phyloP scores from a whole-genome alignment of 2,329 filamentous ascomycete genomes.

The Ophiostoma populinum region DNA sequence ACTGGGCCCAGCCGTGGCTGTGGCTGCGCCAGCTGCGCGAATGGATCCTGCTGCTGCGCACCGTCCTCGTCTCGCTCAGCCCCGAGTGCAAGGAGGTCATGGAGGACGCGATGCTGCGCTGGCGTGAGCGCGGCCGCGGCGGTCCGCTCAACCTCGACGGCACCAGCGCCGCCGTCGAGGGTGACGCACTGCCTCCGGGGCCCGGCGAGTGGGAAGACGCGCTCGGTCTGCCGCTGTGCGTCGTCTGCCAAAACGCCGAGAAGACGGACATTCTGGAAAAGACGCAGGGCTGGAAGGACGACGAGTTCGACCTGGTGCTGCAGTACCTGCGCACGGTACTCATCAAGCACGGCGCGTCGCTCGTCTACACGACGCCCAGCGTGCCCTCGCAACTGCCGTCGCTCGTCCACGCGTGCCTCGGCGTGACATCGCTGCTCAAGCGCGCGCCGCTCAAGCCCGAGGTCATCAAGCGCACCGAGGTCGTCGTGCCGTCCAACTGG shows the following conservation, averaged over 20 bases:
- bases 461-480: conserved; percentile 84
- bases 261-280: conserved; percentile 83
- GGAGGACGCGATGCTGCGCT: conserved; percentile 68
- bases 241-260: conserved; percentile 93
- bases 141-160: conserved; percentile 46
- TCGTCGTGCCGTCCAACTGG: conserved; percentile 91
- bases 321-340: conserved; percentile 84
- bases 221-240: conserved; percentile 69
- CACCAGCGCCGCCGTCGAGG: conserved; percentile 33
- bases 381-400: conserved; percentile 60
- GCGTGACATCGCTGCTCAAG: conserved; percentile 69
- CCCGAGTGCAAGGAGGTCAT: conserved; percentile 64
- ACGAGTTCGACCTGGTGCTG: conserved; percentile 88
- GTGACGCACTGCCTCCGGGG: conserved; percentile 59
- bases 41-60: conserved; percentile 74
- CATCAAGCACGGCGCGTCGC: conserved; percentile 67
- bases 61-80: conserved; percentile 56
- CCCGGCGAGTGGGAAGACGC: conserved; percentile 89
- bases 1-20: conserved; percentile 86
- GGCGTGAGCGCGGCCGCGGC: conserved; percentile 59
- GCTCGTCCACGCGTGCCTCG: conserved; percentile 69
- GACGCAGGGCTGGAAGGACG: conserved; percentile 84
- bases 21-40: conserved; percentile 80
- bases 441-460: conserved; percentile 70
- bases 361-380: conserved; percentile 70